Conservation (phyloP, 805 yeast species). For the Isabelozyma heimii region DNA sequence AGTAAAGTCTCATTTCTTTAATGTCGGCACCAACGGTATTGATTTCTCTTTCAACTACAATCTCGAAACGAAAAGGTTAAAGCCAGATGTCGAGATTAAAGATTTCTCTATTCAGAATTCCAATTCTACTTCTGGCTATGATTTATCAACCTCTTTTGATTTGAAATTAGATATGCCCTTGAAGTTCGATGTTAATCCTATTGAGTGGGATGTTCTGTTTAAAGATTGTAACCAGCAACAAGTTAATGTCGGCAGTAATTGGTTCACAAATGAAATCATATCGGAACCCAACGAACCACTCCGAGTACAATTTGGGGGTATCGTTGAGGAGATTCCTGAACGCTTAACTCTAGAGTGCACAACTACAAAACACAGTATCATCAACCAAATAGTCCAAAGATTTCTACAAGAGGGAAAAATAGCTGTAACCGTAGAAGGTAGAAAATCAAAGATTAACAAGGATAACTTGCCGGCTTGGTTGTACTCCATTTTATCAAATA, state of each 20-base stretch:
- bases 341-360: not conserved
- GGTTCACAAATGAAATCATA: constrained; percentile 14
- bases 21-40: constrained; percentile 11
- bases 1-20: constrained; percentile 14
- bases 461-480: constrained; percentile 24
- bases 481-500: constrained; percentile 11
- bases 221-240: constrained; percentile 20
- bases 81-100: constrained; percentile 14
- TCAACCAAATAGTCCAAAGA: not conserved
- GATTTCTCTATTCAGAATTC: constrained; percentile 8
- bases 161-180: constrained; percentile 14
- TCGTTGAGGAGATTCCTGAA: constrained; percentile 14
- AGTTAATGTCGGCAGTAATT: constrained; percentile 18
- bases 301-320: constrained; percentile 15
- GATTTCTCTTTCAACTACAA: constrained; percentile 8
- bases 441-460: constrained; percentile 1
- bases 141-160: constrained; percentile 5
- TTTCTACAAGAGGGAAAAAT: not conserved
- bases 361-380: not conserved
- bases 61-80: constrained; percentile 7
- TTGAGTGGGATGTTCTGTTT: constrained; percentile 26
- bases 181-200: constrained; percentile 12
- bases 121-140: not conserved
- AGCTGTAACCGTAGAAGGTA: not conserved
- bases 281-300: constrained; percentile 13